phyloP scores from a whole-genome alignment of 768 basidiomycete genomes.

The Sarcodon sp. region DNA sequence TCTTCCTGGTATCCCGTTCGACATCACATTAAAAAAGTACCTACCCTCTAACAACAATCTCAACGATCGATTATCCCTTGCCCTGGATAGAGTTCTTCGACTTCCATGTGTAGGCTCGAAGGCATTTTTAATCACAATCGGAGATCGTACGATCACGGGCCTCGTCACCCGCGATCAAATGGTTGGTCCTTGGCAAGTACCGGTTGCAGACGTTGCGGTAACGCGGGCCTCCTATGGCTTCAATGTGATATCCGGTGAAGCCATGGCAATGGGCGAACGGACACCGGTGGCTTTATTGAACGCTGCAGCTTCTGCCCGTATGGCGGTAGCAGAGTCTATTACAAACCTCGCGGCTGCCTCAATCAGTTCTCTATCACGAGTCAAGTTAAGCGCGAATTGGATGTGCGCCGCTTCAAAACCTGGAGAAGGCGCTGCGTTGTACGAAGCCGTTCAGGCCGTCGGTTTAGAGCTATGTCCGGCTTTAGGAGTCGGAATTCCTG shows the following conservation, averaged over 20 bases:
- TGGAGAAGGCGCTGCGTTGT: conserved; percentile 82
- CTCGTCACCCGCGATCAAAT: conserved; percentile 95
- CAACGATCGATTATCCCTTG: conserved; percentile 40
- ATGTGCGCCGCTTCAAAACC: conserved; percentile 91
- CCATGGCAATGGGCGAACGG: conserved; percentile 98
- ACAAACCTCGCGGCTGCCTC: conserved; percentile 83
- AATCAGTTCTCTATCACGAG: conserved; percentile 49
- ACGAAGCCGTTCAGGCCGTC: conserved; percentile 82
- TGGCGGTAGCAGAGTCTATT: conserved; percentile 91
- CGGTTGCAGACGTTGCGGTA: conserved; percentile 93
- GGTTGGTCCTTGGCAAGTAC: conserved; percentile 98
- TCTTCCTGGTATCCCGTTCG: conserved; percentile 41
- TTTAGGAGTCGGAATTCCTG: conserved; percentile 86
- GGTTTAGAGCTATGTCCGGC: conserved; percentile 91
- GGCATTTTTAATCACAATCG: conserved; percentile 97
- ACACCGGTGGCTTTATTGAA: conserved; percentile 84
- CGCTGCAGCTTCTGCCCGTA: conserved; percentile 85
- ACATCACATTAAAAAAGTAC: conserved; percentile 55
- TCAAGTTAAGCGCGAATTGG: conserved; percentile 99
- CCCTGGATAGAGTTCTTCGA: conserved; percentile 71
- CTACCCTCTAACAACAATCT: conserved; percentile 31
- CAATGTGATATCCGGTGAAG: conserved; percentile 72
- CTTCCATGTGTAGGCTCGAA: conserved; percentile 92
- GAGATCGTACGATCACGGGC: conserved; percentile 89
- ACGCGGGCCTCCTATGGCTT: conserved; percentile 94